Percentiles rank a stretch among this genome's conserved stretches.
Conservation (phyloP, 1,284 basidiomycete species). For the Taiwanofungus camphoratus region DNA sequence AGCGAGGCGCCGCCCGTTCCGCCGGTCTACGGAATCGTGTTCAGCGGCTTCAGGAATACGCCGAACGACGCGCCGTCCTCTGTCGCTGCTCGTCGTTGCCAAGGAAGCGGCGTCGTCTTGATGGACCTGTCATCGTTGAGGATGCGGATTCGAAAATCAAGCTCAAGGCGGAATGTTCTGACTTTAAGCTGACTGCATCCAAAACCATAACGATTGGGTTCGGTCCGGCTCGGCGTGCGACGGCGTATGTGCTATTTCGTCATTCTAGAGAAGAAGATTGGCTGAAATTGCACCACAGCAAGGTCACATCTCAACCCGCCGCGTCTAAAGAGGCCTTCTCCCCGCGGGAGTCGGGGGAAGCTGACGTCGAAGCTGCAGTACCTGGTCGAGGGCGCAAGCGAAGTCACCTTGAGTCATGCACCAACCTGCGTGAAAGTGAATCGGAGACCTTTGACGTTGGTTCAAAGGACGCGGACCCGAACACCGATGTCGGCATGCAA, state of each 20-base stretch:
- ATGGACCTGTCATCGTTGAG: constrained; percentile 24
- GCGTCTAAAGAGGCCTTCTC: no score
- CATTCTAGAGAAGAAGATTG: no score
- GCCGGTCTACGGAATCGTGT: constrained; percentile 55
- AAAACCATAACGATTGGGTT: constrained; percentile 28
- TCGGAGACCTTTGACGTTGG: no score
- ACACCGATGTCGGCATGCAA: no score
- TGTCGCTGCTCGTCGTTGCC: constrained; percentile 34
- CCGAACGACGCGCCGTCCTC: constrained; percentile 49
- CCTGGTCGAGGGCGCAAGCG: no score
- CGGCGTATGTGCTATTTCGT: constrained; percentile 2
- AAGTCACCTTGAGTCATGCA: no score
- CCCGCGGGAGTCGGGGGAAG: no score
- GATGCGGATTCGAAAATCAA: constrained; percentile 13
- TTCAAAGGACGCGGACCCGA: no score
- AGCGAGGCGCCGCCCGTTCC: constrained; percentile 44
- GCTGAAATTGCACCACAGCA: no score
- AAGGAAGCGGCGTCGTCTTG: constrained; percentile 27
- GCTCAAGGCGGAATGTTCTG: constrained; percentile 10
- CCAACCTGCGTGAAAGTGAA: no score
- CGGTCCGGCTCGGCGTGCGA: constrained; percentile 12
- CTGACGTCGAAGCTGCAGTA: no score
- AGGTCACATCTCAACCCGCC: no score
- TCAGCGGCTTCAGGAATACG: constrained; percentile 62
- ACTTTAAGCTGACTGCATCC: constrained; percentile 26